These are phyloP conservation scores for Echinosophora koreensis DNA, from an alignment of 306 rosid genomes.

Conservation along the genomic window DNA sequence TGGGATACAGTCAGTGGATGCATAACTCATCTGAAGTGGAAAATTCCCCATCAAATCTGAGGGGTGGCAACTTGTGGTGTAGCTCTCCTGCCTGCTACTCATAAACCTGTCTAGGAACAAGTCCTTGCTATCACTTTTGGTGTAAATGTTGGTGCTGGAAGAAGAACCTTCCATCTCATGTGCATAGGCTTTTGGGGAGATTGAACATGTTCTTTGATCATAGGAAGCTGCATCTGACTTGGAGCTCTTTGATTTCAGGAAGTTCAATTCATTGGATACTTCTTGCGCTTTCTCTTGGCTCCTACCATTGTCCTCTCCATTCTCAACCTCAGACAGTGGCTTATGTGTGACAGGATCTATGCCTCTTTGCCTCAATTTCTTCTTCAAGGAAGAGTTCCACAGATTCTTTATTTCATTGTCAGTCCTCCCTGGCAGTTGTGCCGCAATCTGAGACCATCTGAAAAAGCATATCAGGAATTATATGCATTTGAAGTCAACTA, in stretches of 20 bases:
- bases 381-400: constrained; percentile 91
- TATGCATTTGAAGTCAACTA: constrained; percentile 19
- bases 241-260: constrained; percentile 58
- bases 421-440: constrained; percentile 84
- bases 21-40: constrained; percentile 56
- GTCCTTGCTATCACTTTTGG: constrained; percentile 16
- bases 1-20: constrained; percentile 42
- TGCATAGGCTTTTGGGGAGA: constrained; percentile 37
- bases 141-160: constrained; percentile 29
- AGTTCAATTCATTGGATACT: constrained; percentile 56
- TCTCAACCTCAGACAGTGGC: constrained; percentile 61
- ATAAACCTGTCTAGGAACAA: constrained; percentile 34
- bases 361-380: constrained; percentile 82
- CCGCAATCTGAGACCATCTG: constrained; percentile 96
- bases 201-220: constrained; percentile 54
- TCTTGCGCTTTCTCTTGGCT: constrained; percentile 50
- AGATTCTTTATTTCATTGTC: constrained; percentile 94
- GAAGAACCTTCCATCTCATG: constrained; percentile 41
- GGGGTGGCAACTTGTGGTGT: constrained; percentile 34
- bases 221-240: constrained; percentile 54
- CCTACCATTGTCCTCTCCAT: constrained; percentile 52
- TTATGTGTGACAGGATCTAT: constrained; percentile 89
- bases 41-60: constrained; percentile 53
- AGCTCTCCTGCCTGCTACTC: constrained; percentile 34
- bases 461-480: constrained; percentile 20